Percentiles rank a stretch among this genome's conserved stretches.
Conservation (phyloP, 2,329 filamentous ascomycete genomes). For the Pleurostoma richardsiae region DNA sequence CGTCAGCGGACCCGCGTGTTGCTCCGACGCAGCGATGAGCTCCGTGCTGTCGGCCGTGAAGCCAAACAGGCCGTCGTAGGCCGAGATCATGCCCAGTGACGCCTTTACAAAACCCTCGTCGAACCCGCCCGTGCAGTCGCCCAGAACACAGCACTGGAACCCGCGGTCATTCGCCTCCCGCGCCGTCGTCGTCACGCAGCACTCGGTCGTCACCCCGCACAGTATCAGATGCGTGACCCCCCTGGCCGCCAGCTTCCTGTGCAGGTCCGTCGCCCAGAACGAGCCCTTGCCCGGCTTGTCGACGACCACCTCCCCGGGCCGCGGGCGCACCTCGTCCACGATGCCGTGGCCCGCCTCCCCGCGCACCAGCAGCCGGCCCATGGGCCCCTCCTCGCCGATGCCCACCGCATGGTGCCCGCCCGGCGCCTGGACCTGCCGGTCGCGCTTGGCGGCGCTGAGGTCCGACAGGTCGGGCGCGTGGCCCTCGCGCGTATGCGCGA, state of each 20-base stretch:
- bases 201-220: constrained; percentile 48
- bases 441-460: constrained; percentile 40
- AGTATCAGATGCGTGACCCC: constrained; percentile 52
- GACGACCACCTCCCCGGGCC: constrained; percentile 44
- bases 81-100: constrained; percentile 39
- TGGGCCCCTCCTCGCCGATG: constrained; percentile 43
- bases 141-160: constrained; percentile 48
- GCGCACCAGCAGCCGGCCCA: constrained; percentile 42
- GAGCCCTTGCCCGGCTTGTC: constrained; percentile 53
- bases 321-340: constrained; percentile 42
- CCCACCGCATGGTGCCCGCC: constrained; percentile 22
- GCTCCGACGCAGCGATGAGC: not conserved
- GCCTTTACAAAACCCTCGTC: constrained; percentile 34
- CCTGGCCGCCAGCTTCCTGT: constrained; percentile 43
- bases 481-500: constrained; percentile 44
- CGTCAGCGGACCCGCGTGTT: not conserved
- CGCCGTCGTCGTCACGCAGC: constrained; percentile 47
- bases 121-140: constrained; percentile 40
- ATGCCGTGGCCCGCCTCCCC: constrained; percentile 50
- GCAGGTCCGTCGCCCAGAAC: constrained; percentile 50
- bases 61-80: constrained; percentile 43
- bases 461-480: constrained; percentile 46
- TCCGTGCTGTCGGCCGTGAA: constrained; percentile 28
- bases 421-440: constrained; percentile 40
- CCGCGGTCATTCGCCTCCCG: constrained; percentile 53